Evolutionary conservation across 2,329 filamentous ascomycete species (phyloP).

Genomic region (Cercospora zeina): DNA sequence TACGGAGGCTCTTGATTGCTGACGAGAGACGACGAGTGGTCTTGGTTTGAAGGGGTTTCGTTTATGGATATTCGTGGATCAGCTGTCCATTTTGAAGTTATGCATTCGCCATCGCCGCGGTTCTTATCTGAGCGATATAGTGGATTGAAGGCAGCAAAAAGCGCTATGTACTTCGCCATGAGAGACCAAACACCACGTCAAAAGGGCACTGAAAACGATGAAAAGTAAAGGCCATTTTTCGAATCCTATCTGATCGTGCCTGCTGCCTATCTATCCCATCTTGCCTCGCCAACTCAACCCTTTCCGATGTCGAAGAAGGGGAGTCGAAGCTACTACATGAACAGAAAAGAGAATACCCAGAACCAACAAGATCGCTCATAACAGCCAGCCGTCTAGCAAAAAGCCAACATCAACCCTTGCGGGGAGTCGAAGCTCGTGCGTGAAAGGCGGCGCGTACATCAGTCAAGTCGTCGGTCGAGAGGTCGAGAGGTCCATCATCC

Average conservation of each 20-base stretch:
- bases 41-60: too few species aligned
- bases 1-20: too few species aligned
- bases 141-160: too few species aligned
- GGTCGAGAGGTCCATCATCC: not conserved
- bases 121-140: too few species aligned
- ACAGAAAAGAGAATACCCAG: too few species aligned
- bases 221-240: not conserved
- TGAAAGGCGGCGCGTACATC: not conserved
- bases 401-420: slow-evolving; percentile 12
- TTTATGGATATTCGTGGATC: too few species aligned
- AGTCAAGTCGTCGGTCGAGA: not conserved
- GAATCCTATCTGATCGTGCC: not conserved
- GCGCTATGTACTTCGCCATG: too few species aligned
- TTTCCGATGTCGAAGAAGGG: not conserved
- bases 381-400: not conserved
- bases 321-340: slow-evolving; percentile 16
- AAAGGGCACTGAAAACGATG: not conserved
- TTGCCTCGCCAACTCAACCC: slow-evolving; percentile 11
- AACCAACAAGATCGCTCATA: not conserved
- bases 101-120: too few species aligned
- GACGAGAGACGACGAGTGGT: too few species aligned
- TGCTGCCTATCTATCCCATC: not conserved
- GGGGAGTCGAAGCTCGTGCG: slow-evolving; percentile 5
- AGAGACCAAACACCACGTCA: not conserved
- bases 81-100: too few species aligned